Evolutionary conservation across 2,329 filamentous ascomycete species (phyloP), one percentile per base, ranked within the genome.

Genomic region (Cladosporium colombiae): DNA sequence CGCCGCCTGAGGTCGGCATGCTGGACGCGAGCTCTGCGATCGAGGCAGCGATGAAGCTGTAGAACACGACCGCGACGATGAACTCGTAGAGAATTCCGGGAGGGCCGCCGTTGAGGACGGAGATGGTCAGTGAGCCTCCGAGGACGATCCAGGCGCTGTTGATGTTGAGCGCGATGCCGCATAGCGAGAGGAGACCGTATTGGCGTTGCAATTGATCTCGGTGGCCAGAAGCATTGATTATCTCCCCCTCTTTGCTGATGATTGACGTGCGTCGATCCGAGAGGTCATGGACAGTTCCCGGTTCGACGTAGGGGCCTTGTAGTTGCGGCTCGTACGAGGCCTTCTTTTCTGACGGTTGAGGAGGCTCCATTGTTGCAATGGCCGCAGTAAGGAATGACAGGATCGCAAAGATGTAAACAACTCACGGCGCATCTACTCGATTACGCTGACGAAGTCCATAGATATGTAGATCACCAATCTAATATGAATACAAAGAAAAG

Each of bases 171-270:
- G 85, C 86, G 55, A 77, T 67, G 27, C 85, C 86, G 61, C 86
- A 85, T 50, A 89, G 83, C 60, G 83, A 84, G 56, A 88, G 70
- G 10, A 89, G 77, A 40, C 85, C 83, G 74, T 89, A 89, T 71
- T 89, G 88, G 18, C 87, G 81, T 65, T 84, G 83, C 44, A 90
- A 77, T 74, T 89, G 86, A 74, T 89, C 87, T 67, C 79, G 80
- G 74, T 89, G 86, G 6, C 88, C 87, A 1, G 87, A 87, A 0
- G 86, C 86, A 71, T 90, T 90, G 73, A 89, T 74, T n/a, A 81
- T 72, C 35, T 81, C 76, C 13, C 82, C 81, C 44, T 74, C 71
- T 65, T 73, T 72, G 53, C 69, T 72, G 18, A 74, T 71, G 29
- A 75, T 53, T 11, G 72, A 73, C 2, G 67, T 69, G 37, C 66